Evolutionary conservation across 257 asterid species (phyloP).

Genomic region (Perilla frutescens): DNA sequence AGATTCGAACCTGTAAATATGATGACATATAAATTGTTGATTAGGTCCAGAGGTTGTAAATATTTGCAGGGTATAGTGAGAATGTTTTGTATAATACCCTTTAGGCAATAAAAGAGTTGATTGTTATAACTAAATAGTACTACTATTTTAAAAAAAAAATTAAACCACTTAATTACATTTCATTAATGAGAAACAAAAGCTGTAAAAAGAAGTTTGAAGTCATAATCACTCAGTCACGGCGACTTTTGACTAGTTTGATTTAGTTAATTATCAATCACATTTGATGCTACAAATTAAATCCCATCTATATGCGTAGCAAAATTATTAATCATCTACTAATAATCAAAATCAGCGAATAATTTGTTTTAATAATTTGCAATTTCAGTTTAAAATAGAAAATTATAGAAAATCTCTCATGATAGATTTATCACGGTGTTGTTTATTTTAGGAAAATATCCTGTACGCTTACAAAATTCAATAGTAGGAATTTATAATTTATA

Average conservation of each 20-base stretch:
- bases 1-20: too few species aligned
- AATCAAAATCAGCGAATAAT: too few species aligned
- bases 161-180: background rate
- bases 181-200: conserved; percentile 1
- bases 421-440: too few species aligned
- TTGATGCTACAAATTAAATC: background rate
- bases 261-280: conserved; percentile 12
- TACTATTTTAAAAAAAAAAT: background rate
- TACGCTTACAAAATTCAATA: too few species aligned
- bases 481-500: too few species aligned
- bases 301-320: background rate
- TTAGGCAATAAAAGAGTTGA: background rate
- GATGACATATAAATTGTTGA: too few species aligned
- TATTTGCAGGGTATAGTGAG: too few species aligned
- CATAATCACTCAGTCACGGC: conserved; percentile 20
- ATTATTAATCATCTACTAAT: conserved; percentile 5
- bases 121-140: background rate
- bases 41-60: too few species aligned
- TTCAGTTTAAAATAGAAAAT: background rate
- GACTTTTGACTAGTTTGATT: conserved; percentile 2
- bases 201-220: conserved; percentile 34
- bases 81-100: too few species aligned
- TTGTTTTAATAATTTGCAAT: background rate
- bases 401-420: background rate
- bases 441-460: too few species aligned